Base-by-base conservation (phyloP, 495 filamentous ascomycete genomes). In the Filosporella fistucella region DNA sequence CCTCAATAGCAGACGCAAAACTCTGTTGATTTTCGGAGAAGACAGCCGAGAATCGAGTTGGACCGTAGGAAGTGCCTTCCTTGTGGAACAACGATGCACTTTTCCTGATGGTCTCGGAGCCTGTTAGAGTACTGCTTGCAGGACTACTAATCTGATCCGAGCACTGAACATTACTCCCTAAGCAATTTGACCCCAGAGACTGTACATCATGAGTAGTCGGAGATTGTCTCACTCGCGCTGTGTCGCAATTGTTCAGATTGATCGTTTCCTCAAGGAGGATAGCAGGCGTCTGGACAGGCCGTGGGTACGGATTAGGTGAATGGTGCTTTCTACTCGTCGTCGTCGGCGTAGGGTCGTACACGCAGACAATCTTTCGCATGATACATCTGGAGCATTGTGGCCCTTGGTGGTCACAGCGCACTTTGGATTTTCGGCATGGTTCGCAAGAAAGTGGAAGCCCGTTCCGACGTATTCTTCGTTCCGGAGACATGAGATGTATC, bases 371-470 rank as follows among this genome's bases (percentile, higher is more conserved):
- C 13, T 60, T 58, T 21, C 65, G 69, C 16, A 13, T 10, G 18
- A 43, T 23, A 50, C 69, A 71, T 61, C 61, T 58, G n/a, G 65
- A 63, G 47, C 71, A 75, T 1, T 63, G 52, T 0, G 71, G 71
- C 22, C 58, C 47, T 30, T 54, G 59, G 45, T 74, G 70, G 34
- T 72, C 68, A 51, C 70, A 75, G 43, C 63, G 63, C 28, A 74
- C 55, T 43, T 76, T 74, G 22, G 67, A 64, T 41, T 68, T 70
- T 22, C 71, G 65, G 48, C 71, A 76, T 13, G 71, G 69, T 57
- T 76, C 68, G 42, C 71, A 76, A 2, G 69, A 69, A 37, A 68
- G 66, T 12, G 63, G 54, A n/a, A 65, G 58, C n/a, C 71, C 69
- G 59, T 74, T 75, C 28, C 68, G 38, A 22, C 38, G 38, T 41